A percentile compares a stretch with the other conserved stretches of the same genome.
Evolutionary conservation across 2,329 filamentous ascomycete genomes (phyloP).

Genomic region (Fusarium guadeloupense): DNA sequence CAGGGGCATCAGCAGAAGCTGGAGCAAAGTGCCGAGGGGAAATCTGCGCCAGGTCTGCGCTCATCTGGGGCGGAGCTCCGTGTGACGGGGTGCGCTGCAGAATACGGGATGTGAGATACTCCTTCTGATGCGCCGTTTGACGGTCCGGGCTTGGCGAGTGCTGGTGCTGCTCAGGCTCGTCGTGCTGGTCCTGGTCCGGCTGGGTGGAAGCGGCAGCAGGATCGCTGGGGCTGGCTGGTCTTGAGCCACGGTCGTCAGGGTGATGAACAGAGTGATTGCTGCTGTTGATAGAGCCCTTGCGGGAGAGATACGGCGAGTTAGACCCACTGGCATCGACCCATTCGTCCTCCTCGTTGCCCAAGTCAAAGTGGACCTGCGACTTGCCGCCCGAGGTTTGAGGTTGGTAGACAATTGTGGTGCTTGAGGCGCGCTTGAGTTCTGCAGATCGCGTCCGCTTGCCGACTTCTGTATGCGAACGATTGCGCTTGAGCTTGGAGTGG

Average conservation of each 20-base stretch:
- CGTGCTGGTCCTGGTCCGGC: conserved; percentile 10
- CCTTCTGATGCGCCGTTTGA: conserved; percentile 63
- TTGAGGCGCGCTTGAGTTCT: conserved; percentile 62
- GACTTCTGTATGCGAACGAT: conserved; percentile 35
- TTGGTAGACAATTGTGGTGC: conserved; percentile 59
- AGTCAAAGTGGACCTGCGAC: conserved; percentile 69
- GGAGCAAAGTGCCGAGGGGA: conserved; percentile 51
- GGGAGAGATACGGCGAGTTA: conserved; percentile 65
- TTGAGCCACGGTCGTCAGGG: conserved; percentile 50
- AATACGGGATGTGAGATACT: conserved; percentile 73
- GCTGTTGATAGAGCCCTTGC: conserved; percentile 59
- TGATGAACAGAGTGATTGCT: conserved; percentile 56
- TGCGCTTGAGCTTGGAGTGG: conserved; percentile 56
- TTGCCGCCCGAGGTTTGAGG: conserved; percentile 55
- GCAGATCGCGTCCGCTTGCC: conserved; percentile 67
- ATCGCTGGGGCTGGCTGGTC: conserved; percentile 49
- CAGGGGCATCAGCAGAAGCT: conserved; percentile 42
- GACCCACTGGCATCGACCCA: conserved; percentile 74
- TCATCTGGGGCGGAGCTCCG: conserved; percentile 71
- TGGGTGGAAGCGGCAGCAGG: conserved; percentile 19
- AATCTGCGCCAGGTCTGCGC: conserved; percentile 60
- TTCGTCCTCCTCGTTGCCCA: conserved; percentile 68
- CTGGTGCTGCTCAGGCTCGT: conserved; percentile 14
- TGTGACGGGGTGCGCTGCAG: conserved; percentile 71
- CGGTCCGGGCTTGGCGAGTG: conserved; percentile 48